Evolutionary conservation across 2,329 filamentous ascomycete species (phyloP).

Genomic region (Phyllosticta citriasiana): DNA sequence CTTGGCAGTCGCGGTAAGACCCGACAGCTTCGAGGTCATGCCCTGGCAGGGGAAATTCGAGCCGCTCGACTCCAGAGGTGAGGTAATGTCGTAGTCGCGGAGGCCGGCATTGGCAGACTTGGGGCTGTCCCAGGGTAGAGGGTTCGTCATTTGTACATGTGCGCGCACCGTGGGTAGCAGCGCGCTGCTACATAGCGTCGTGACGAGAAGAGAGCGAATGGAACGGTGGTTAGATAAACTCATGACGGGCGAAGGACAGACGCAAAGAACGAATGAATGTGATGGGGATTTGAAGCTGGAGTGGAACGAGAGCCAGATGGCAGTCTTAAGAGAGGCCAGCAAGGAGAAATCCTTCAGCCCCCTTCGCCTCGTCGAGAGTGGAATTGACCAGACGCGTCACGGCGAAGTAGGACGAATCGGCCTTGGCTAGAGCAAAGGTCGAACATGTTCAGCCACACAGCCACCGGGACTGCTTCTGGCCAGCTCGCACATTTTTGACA

Average conservation of each 20-base stretch:
- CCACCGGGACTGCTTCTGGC: constrained; percentile 2
- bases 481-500: not conserved
- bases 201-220: constrained; percentile 5
- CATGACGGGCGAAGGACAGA: constrained; percentile 4
- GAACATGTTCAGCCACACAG: constrained; percentile 1
- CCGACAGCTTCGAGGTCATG: constrained; percentile 27
- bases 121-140: constrained; percentile 44
- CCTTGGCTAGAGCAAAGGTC: not conserved
- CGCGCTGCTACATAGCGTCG: constrained; percentile 1
- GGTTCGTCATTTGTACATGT: constrained; percentile 49
- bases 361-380: not conserved
- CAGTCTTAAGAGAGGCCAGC: constrained; percentile 7
- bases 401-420: constrained; percentile 4
- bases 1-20: constrained; percentile 45
- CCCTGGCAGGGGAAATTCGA: constrained; percentile 71
- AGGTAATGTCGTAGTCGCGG: constrained; percentile 63
- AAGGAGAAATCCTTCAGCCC: constrained; percentile 1
- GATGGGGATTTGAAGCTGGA: not conserved
- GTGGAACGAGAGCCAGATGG: constrained; percentile 1
- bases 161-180: constrained; percentile 8
- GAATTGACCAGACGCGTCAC: constrained; percentile 7
- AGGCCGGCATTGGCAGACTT: constrained; percentile 33
- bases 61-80: constrained; percentile 51
- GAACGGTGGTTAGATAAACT: not conserved
- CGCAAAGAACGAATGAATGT: constrained; percentile 3